phyloP scores from a whole-genome alignment of 768 basidiomycete species.

The Termitomyces sp. region DNA sequence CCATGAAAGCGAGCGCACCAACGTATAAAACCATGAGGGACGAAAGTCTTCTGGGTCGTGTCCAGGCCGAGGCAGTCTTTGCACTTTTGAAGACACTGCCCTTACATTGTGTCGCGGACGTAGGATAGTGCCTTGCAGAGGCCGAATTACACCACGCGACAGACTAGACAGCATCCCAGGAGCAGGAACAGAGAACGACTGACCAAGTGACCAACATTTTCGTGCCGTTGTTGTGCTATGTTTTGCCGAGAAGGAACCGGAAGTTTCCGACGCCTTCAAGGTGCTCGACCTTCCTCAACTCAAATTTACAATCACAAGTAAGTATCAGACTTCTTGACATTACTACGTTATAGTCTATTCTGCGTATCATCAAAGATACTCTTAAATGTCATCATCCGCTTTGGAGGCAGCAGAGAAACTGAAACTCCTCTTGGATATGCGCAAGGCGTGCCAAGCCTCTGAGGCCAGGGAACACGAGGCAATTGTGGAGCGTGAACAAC shows the following conservation, averaged over 20 bases:
- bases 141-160: constrained; percentile 3
- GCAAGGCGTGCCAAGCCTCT: constrained; percentile 3
- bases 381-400: constrained; percentile 10
- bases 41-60: constrained; percentile 44
- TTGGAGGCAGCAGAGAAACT: constrained; percentile 9
- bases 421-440: constrained; percentile 11
- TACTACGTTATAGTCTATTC: background rate
- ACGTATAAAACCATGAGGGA: constrained; percentile 60
- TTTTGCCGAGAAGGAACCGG: background rate
- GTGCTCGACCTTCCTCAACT: background rate
- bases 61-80: constrained; percentile 13
- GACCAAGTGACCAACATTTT: background rate
- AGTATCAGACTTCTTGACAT: background rate
- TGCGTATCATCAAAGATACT: background rate
- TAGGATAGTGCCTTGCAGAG: background rate
- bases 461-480: constrained; percentile 14
- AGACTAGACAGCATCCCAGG: constrained; percentile 5
- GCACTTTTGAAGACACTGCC: constrained; percentile 18
- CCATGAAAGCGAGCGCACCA: constrained; percentile 50
- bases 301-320: background rate
- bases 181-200: background rate
- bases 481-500: constrained; percentile 12
- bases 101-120: constrained; percentile 5
- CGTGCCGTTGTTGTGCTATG: constrained; percentile 2
- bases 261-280: too few relatives aligned